Base-by-base conservation (phyloP, 2,329 filamentous ascomycete genomes). In the Talaromyces verruculosus region DNA sequence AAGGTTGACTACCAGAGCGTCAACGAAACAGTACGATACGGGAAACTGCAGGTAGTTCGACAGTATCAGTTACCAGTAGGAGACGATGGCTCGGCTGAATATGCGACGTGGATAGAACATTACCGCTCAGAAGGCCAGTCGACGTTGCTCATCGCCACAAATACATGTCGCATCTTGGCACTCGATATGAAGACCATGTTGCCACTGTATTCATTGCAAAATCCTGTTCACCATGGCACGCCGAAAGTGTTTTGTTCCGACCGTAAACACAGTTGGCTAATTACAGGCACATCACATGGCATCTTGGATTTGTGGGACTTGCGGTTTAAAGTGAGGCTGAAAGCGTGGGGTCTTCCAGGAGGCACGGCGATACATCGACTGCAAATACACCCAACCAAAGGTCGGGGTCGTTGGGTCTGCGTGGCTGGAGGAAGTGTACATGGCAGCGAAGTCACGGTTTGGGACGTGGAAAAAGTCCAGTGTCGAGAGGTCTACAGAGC, bases 301-400 rank as follows among this genome's bases (percentile, higher is more conserved):
- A 89, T 98, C 33, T 83, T 99, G 7, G 91, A 96, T 74, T 84
- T 99, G 1, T 99, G 95, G 95, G 95, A 99, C 77, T 84, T 99
- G 47, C 90, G 95, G n/a, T 99, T 99, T 83, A 90, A 88, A 70
- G 86, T 98, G 71, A 87, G 92, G 25, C 82, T 98, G 28, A 93
- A 91, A 76, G 91, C 89, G 15, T 98, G 93, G 92, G 92, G 92
- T 0, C 85, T 97, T 33, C 88, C 91, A 0, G 92, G 91, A 25
- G 91, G 91, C 67, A 88, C 89, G 0, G 84, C 91, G 19, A 92
- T 98, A 68, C 90, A 94, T 72, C 86, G 92, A 37, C 83, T 99
- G 17, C 85, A 87, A 65, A 83, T 96, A 0, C 92, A 96, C 73
- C 92, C 93, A 0, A 86, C 85, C 28, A 91, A 89, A 75, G 90